Conservation (phyloP, 208 protist genomes). For the Acanthamoeba sp. region DNA sequence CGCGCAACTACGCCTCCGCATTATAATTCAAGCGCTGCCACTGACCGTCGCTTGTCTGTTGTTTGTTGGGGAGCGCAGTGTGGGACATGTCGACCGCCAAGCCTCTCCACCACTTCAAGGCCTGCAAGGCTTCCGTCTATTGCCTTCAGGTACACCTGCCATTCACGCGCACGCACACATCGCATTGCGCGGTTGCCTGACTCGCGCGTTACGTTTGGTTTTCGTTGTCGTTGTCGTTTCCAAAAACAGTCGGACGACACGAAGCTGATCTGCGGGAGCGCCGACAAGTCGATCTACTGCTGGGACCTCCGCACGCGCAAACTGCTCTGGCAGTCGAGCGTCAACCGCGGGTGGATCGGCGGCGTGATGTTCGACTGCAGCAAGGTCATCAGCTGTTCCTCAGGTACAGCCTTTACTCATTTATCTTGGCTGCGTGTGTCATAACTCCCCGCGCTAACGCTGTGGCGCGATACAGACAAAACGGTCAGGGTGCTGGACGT, state of each 20-base stretch:
- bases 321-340: slow-evolving; percentile 31
- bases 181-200: background rate
- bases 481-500: background rate
- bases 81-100: slow-evolving; percentile 53
- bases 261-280: slow-evolving; percentile 60
- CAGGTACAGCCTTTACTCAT: background rate
- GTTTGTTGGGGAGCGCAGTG: too few species aligned
- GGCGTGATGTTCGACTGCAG: slow-evolving; percentile 58
- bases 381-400: slow-evolving; percentile 45
- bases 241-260: background rate
- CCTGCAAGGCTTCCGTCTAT: slow-evolving; percentile 28
- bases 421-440: background rate
- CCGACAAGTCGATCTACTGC: slow-evolving; percentile 35
- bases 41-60: too few species aligned
- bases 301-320: slow-evolving; percentile 53
- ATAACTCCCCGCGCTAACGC: background rate
- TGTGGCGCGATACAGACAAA: background rate
- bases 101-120: background rate
- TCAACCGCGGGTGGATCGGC: slow-evolving; percentile 45
- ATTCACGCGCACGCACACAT: too few species aligned
- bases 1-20: too few species aligned
- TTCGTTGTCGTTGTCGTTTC: background rate
- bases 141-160: slow-evolving; percentile 12
- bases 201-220: background rate
- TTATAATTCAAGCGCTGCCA: too few species aligned